Evolutionary conservation across 306 rosid genomes (phyloP), one percentile per base, ranked within the genome.

Genomic region (Quillaja saponaria): DNA sequence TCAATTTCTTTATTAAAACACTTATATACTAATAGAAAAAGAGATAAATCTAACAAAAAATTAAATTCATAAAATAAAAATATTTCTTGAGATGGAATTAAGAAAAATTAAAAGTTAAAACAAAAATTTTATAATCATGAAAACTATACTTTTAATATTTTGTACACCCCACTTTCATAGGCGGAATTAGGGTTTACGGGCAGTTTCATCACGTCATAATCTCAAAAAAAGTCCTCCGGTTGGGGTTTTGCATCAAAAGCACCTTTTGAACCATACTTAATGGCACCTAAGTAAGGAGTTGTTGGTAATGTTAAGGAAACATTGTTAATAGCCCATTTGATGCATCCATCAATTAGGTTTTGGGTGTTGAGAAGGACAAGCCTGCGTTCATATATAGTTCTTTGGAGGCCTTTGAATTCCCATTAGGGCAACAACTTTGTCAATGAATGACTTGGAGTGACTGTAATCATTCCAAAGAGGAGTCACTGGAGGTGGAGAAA

Each of bases 351-450:
- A 19, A 87, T 6, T 2, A 0, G 49, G 69, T 87, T 90, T 51
- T 90, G 96, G 0, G 97, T 87, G 76, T 85, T 90, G 79, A 90
- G 96, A 41, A 90, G 91, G 65, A 50, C 6, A 64, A 90, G 19
- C 9, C 66, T 76, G 7, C 85, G 85, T 67, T 81, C 8, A 19
- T n/a, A n/a, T n/a, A n/a, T 52, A 55, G 31, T 3, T 42, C 10
- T 7, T 41, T 3, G 95, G 96, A 3, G 97, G 97, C 10, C 64
- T 72, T 3, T 82, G 83, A 21, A 84, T 74, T 0, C 91, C 91
- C 84, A 71, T 79, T 25, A 35, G 60, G 72, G 97, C 82, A 3
- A 73, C 20, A 18, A 91, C 69, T 40, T 71, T 59, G 39, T 64
- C 72, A 1, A 90, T 63, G 79, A 88, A 88, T 7, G 69, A 6